Percentiles rank a stretch among this genome's conserved stretches.
Conservation (phyloP, 345 rosid species). For the Boechera stricta region DNA sequence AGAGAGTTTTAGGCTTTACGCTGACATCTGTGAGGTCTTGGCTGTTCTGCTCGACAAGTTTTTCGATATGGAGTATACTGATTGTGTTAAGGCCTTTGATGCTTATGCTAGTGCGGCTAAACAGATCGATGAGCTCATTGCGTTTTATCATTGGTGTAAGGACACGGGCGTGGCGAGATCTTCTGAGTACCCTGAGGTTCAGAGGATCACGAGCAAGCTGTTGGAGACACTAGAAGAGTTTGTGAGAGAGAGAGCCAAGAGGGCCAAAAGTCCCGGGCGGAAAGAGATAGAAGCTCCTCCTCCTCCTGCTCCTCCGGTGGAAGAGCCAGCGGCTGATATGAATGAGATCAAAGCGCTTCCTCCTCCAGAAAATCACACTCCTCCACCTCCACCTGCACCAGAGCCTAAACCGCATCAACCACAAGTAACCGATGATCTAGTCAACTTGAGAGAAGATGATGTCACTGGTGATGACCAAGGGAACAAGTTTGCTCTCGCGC, state of each 20-base stretch:
- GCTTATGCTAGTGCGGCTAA: slow-evolving; percentile 72
- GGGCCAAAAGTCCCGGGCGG: slow-evolving; percentile 74
- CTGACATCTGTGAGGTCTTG: slow-evolving; percentile 79
- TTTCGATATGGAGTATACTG: slow-evolving; percentile 81
- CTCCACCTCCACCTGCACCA: slow-evolving; percentile 58
- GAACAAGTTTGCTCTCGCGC: slow-evolving; percentile 78
- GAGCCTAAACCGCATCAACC: slow-evolving; percentile 53
- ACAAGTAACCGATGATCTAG: slow-evolving; percentile 65
- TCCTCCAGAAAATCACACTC: slow-evolving; percentile 64
- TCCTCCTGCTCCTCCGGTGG: slow-evolving; percentile 35
- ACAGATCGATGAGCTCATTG: slow-evolving; percentile 83
- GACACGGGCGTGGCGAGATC: slow-evolving; percentile 80
- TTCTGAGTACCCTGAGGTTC: slow-evolving; percentile 92
- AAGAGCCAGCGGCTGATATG: slow-evolving; percentile 61
- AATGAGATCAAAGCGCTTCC: slow-evolving; percentile 86
- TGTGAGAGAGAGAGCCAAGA: slow-evolving; percentile 77
- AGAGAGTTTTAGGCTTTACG: slow-evolving; percentile 85
- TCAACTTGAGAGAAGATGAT: slow-evolving; percentile 77
- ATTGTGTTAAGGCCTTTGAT: slow-evolving; percentile 84
- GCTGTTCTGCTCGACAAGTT: slow-evolving; percentile 84
- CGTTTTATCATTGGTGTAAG: slow-evolving; percentile 81
- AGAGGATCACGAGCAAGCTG: slow-evolving; percentile 78
- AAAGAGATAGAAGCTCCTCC: slow-evolving; percentile 63
- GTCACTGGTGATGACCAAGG: slow-evolving; percentile 76
- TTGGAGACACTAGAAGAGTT: slow-evolving; percentile 86